phyloP scores from a whole-genome alignment of 2,329 filamentous ascomycete genomes.

The Stachybotrys chartarum region DNA sequence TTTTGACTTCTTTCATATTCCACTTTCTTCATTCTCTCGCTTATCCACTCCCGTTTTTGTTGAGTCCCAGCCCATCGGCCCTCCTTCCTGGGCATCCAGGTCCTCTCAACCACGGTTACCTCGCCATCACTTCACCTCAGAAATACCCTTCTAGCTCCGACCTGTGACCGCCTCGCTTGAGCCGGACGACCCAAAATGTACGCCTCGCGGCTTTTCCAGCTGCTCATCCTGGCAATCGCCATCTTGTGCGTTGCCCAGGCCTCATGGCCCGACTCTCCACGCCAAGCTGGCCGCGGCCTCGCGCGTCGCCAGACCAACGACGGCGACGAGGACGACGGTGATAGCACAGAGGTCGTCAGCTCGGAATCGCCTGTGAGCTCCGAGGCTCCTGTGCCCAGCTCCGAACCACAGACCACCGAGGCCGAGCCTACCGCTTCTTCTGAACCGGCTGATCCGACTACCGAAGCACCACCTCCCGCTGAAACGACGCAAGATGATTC shows the following conservation, averaged over 20 bases:
- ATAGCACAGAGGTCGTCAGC: too few species aligned
- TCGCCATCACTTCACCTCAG: background rate
- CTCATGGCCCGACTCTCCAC: conserved; percentile 17
- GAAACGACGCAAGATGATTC: conserved; percentile 6
- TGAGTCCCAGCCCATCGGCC: background rate
- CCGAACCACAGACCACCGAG: background rate
- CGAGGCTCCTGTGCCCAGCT: background rate
- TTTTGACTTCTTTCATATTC: background rate
- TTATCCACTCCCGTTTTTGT: background rate
- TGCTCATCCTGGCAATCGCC: conserved; percentile 43
- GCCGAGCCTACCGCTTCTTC: conserved; percentile 6
- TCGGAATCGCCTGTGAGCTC: background rate
- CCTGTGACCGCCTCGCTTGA: background rate
- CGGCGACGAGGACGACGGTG: background rate
- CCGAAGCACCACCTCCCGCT: conserved; percentile 3
- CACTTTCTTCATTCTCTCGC: background rate
- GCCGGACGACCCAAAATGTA: conserved; percentile 31
- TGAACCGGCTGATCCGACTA: background rate
- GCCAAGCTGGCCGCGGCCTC: background rate
- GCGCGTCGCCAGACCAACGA: background rate
- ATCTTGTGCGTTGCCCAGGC: conserved; percentile 39
- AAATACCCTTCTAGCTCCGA: background rate
- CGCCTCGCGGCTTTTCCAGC: conserved; percentile 33
- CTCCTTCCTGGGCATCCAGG: background rate
- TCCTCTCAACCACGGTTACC: background rate